Conservation (phyloP, 768 basidiomycete genomes). For the Naganishia onofrii region DNA sequence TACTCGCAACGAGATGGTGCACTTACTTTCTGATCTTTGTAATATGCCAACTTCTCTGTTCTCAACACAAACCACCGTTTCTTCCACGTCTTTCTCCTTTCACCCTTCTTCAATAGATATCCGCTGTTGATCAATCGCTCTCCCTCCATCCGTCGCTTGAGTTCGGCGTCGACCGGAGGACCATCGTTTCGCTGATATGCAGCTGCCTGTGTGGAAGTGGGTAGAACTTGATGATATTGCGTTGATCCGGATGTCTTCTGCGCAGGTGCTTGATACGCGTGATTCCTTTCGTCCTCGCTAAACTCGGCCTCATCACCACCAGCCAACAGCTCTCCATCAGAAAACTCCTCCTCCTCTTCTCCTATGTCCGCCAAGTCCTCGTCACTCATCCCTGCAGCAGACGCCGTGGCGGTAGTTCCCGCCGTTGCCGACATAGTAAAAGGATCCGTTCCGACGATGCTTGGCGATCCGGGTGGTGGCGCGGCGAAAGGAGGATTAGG, state of each 20-base stretch:
- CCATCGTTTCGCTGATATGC: neutral
- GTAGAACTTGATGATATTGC: slow-evolving; percentile 3
- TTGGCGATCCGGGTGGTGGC: slow-evolving; percentile 1
- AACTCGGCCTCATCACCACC: neutral
- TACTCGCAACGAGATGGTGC: neutral
- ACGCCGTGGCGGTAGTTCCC: slow-evolving; percentile 28
- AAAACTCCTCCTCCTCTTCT: slow-evolving; percentile 32
- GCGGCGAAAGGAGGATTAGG: neutral
- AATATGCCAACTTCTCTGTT: slow-evolving; percentile 87
- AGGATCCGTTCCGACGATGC: slow-evolving; percentile 28
- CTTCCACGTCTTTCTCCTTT: slow-evolving; percentile 98
- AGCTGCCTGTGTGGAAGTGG: neutral
- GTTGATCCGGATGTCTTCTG: neutral
- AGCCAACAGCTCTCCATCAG: slow-evolving; percentile 12
- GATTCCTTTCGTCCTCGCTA: slow-evolving; percentile 27
- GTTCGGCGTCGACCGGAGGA: slow-evolving; percentile 33
- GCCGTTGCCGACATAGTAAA: slow-evolving; percentile 32
- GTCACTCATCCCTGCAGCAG: slow-evolving; percentile 39
- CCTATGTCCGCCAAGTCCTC: slow-evolving; percentile 27
- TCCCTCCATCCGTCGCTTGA: slow-evolving; percentile 50
- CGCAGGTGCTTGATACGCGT: neutral
- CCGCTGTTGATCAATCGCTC: slow-evolving; percentile 75
- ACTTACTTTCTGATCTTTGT: slow-evolving; percentile 76
- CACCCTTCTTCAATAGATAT: slow-evolving; percentile 97
- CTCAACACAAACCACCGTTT: slow-evolving; percentile 97